These are phyloP conservation scores for Pseudodiploospora longispora DNA, from an alignment of 2,329 filamentous ascomycete species.

Conservation along the genomic window DNA sequence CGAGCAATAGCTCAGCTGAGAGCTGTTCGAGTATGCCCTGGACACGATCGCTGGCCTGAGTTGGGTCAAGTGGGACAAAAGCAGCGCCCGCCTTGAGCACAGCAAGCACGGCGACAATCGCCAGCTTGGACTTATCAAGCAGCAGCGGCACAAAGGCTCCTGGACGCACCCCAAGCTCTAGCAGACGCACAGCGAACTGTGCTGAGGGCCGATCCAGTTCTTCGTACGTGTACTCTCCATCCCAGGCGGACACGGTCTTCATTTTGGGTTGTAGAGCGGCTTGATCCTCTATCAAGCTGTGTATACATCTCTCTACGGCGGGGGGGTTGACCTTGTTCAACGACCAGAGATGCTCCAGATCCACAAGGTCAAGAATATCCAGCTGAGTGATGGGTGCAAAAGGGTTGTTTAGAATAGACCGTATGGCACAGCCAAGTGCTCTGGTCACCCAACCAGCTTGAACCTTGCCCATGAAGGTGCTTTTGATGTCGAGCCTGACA, in stretches of 20 bases:
- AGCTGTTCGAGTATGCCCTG: not conserved
- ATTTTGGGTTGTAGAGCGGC: not conserved
- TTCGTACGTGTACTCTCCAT: not conserved
- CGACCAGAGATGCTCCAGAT: slow-evolving; percentile 5
- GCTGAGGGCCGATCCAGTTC: not conserved
- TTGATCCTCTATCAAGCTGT: slow-evolving; percentile 10
- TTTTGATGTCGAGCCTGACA: not conserved
- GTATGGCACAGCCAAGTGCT: too few relatives aligned
- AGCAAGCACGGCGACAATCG: not conserved
- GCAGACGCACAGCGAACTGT: not conserved
- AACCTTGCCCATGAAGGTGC: too few relatives aligned
- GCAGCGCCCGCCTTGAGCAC: not conserved
- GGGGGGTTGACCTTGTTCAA: slow-evolving; percentile 8
- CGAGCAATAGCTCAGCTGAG: too few relatives aligned
- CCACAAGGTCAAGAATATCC: too few relatives aligned
- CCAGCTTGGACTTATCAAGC: not conserved
- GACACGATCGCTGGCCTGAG: not conserved
- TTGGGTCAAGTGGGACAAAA: not conserved
- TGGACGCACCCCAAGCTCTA: not conserved
- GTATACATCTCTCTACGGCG: slow-evolving; percentile 9
- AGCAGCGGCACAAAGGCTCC: not conserved
- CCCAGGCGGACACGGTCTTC: not conserved
- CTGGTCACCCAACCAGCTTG: too few relatives aligned
- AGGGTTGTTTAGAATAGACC: too few relatives aligned
- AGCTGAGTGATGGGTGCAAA: too few relatives aligned